Conservation (phyloP, 2,329 filamentous ascomycete species). For the Allantophomopsis cytisporea region DNA sequence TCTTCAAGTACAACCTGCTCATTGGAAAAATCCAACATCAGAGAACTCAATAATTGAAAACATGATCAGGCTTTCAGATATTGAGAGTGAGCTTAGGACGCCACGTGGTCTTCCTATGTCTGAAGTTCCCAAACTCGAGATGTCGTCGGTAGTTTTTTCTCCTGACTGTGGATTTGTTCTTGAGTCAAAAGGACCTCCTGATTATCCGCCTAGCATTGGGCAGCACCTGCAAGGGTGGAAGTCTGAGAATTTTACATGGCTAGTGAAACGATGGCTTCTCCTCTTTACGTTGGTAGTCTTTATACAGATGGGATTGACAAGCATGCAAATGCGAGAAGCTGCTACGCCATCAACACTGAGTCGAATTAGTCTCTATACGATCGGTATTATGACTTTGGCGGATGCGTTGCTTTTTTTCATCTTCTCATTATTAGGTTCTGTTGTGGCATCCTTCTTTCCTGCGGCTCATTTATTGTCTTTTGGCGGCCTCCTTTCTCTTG, state of each 20-base stretch:
- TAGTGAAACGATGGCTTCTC: constrained; percentile 45
- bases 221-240: constrained; percentile 47
- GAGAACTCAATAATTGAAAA: background rate
- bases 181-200: constrained; percentile 48
- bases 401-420: constrained; percentile 45
- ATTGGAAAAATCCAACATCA: background rate
- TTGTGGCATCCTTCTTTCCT: constrained; percentile 40
- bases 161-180: constrained; percentile 56
- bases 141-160: constrained; percentile 52
- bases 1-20: constrained; percentile 50
- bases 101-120: constrained; percentile 45
- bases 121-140: constrained; percentile 37
- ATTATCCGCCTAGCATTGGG: constrained; percentile 33
- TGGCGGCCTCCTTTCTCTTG: constrained; percentile 39
- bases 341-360: constrained; percentile 55
- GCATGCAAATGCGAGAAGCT: constrained; percentile 51
- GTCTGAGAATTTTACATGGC: constrained; percentile 41
- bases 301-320: constrained; percentile 46
- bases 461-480: constrained; percentile 40
- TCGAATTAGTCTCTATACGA: constrained; percentile 50
- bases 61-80: constrained; percentile 14
- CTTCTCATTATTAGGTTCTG: constrained; percentile 38
- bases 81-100: constrained; percentile 49
- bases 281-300: constrained; percentile 41
- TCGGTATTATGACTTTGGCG: constrained; percentile 45